Evolutionary conservation across 345 rosid genomes (phyloP), one percentile per base, ranked within the genome.

Genomic region (Anacardium occidentale): DNA sequence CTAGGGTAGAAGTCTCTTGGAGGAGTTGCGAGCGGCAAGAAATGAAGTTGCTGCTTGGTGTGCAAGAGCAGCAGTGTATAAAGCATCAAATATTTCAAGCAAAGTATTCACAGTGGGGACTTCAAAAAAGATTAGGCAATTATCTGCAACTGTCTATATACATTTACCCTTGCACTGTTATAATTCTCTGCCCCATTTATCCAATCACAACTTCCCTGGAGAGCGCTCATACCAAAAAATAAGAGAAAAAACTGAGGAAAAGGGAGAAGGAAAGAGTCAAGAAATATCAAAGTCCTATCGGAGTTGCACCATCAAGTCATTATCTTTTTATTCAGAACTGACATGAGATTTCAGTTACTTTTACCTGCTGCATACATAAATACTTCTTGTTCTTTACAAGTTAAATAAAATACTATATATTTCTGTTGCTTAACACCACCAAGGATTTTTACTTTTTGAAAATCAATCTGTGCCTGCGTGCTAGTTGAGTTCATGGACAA

Each of bases 401-500:
- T 68, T 53, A 24, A 21, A 20, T 11, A 34, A 54, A 25, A 4
- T 69, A 14, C 42, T 24, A 12, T 22, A 56, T 42, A 9, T 56
- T 40, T 69, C 54, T 17, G 4, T 48, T 4, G 25, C 42, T 2
- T 69, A 15, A 26, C 11, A 32, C 47, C 25, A 44, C 21, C n/a
- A n/a, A 7, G 17, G 11, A 25, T n/a, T n/a, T n/a, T n/a, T n/a
- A n/a, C n/a, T n/a, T n/a, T n/a, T n/a, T n/a, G n/a, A n/a, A n/a
- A 54, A 48, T 62, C 20, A 42, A 42, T 63, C 52, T 22, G 14
- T 75, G 62, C 21, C 83, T 91, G 98, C 79, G 95, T 94, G 12
- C 81, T 94, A 0, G 97, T 94, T 52, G 97, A 94, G 84, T 75
- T 68, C 65, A 80, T 94, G 93, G 95, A 89, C 45, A 90, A 89